Conservation (phyloP, 2,329 filamentous ascomycete genomes). For the Penicillium sclerotigenum region DNA sequence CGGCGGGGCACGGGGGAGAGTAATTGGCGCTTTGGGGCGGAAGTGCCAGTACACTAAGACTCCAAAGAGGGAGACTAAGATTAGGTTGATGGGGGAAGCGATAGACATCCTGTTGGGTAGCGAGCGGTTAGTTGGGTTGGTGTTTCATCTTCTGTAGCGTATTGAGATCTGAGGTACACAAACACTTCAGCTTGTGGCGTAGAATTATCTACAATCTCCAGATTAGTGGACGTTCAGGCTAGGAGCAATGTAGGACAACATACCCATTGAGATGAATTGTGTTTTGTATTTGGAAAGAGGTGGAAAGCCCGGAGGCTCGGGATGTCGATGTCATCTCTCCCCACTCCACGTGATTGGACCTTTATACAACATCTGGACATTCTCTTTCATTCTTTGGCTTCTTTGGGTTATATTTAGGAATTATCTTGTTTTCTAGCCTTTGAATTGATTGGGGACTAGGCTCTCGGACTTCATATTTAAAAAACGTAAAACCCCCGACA, state of each 20-base stretch:
- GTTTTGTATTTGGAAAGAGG: not conserved
- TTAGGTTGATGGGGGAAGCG: slow-evolving; percentile 59
- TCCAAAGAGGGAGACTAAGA: slow-evolving; percentile 58
- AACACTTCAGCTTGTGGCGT: slow-evolving; percentile 38
- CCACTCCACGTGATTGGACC: slow-evolving; percentile 19
- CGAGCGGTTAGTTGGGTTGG: slow-evolving; percentile 3
- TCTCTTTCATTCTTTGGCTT: not conserved
- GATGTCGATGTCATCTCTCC: slow-evolving; percentile 14
- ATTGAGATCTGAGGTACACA: slow-evolving; percentile 14
- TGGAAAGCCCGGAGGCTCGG: slow-evolving; percentile 1
- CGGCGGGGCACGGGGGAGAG: slow-evolving; percentile 52
- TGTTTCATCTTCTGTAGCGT: not conserved
- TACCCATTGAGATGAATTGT: slow-evolving; percentile 8
- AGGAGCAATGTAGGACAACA: slow-evolving; percentile 14
- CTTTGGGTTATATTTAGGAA: not conserved
- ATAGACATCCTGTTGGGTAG: slow-evolving; percentile 45
- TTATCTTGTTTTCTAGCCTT: not conserved
- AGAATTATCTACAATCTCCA: slow-evolving; percentile 19
- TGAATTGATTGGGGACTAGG: not conserved
- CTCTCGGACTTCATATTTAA: not conserved
- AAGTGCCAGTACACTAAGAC: slow-evolving; percentile 59
- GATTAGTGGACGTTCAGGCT: slow-evolving; percentile 11
- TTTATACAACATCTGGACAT: not conserved
- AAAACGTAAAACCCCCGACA: slow-evolving; percentile 4
- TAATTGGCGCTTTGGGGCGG: slow-evolving; percentile 51